phyloP scores from a whole-genome alignment of 441 rosid species.

The Capsella rubella region DNA sequence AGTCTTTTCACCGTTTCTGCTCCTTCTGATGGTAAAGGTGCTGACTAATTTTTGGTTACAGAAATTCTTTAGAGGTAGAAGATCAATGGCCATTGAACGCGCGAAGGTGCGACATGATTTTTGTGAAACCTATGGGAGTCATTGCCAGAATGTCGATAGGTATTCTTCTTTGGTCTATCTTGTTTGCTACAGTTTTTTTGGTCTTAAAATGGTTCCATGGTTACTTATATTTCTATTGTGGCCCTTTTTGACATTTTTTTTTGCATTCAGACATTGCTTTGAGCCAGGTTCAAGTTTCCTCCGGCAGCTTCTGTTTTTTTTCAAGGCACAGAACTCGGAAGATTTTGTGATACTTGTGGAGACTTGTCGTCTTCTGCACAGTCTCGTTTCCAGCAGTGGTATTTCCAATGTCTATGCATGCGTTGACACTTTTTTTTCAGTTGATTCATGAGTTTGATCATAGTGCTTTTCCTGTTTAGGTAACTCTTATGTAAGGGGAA shows the following conservation, averaged over 20 bases:
- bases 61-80: conserved; percentile 98
- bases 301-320: conserved; percentile 77
- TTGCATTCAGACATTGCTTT: conserved; percentile 76
- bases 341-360: conserved; percentile 75
- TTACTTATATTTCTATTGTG: conserved; percentile 5
- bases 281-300: conserved; percentile 89
- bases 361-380: conserved; percentile 70
- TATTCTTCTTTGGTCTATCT: conserved; percentile 35
- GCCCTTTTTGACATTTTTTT: conserved; percentile 32
- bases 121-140: conserved; percentile 63
- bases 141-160: conserved; percentile 81
- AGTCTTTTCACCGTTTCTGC: background rate
- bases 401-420: conserved; percentile 40
- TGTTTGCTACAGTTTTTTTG: conserved; percentile 5
- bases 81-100: conserved; percentile 69
- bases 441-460: conserved; percentile 34
- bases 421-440: conserved; percentile 30
- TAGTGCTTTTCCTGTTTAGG: conserved; percentile 28
- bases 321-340: conserved; percentile 60
- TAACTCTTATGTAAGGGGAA: conserved; percentile 28
- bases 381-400: conserved; percentile 65
- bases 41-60: conserved; percentile 61
- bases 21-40: conserved; percentile 40
- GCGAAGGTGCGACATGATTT: conserved; percentile 71
- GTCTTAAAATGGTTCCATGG: conserved; percentile 8